These are phyloP conservation scores for Didymella lethalis DNA, from an alignment of 2,329 filamentous ascomycete species.

Conservation along the genomic window DNA sequence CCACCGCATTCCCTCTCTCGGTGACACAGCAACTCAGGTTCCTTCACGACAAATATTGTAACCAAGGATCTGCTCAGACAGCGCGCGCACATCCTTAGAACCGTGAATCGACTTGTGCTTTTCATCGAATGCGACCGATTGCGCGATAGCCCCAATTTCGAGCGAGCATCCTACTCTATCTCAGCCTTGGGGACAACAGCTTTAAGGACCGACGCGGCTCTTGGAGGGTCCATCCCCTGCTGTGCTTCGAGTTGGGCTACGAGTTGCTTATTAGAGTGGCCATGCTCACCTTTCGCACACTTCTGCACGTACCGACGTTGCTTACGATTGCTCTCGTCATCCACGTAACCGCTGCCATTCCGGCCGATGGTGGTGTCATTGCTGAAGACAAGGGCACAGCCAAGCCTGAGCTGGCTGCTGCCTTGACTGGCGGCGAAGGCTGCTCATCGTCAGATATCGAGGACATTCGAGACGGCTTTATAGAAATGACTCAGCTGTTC, in stretches of 20 bases:
- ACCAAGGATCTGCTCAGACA: neutral
- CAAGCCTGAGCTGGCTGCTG: slow-evolving; percentile 31
- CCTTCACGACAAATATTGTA: slow-evolving; percentile 4
- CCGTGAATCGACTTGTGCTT: slow-evolving; percentile 2
- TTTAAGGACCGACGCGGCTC: slow-evolving; percentile 9
- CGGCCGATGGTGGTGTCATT: slow-evolving; percentile 35
- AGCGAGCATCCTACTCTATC: neutral
- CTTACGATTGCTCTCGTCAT: slow-evolving; percentile 31
- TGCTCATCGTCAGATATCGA: slow-evolving; percentile 38
- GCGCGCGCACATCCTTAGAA: neutral
- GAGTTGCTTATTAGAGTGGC: slow-evolving; percentile 9
- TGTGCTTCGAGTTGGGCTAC: neutral
- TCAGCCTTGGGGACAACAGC: neutral
- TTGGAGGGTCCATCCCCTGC: neutral
- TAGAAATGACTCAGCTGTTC: slow-evolving; percentile 45
- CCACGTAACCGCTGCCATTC: slow-evolving; percentile 34
- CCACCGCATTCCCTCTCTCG: neutral
- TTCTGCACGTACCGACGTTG: slow-evolving; percentile 35
- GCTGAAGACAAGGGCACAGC: slow-evolving; percentile 30
- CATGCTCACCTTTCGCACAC: slow-evolving; percentile 36
- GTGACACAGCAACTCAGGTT: slow-evolving; percentile 1
- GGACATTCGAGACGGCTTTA: slow-evolving; percentile 41
- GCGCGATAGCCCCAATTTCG: slow-evolving; percentile 6
- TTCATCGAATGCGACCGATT: slow-evolving; percentile 2
- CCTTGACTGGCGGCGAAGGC: slow-evolving; percentile 44